These are phyloP conservation scores for Entophlyctis helioformis DNA, from an alignment of 192 early-diverging fungal genomes.

Conservation along the genomic window DNA sequence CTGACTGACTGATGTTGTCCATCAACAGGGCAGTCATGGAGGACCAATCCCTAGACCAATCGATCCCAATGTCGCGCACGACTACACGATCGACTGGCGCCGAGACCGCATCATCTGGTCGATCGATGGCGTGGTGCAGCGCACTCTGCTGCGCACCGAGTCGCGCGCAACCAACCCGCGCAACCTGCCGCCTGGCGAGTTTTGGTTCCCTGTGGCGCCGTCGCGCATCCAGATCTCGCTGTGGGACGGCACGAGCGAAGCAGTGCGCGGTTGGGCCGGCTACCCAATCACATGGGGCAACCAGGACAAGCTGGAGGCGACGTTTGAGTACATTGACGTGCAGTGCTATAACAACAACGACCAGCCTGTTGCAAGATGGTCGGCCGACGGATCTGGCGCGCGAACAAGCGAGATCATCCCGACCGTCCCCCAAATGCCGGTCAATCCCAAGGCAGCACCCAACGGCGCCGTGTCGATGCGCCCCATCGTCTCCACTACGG, in stretches of 20 bases:
- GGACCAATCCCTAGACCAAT: no score
- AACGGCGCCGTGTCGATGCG: no score
- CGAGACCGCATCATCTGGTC: constrained; percentile 4
- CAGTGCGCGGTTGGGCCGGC: constrained; percentile 1
- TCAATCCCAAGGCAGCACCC: no score
- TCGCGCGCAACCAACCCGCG: not conserved
- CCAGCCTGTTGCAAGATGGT: constrained; percentile 3
- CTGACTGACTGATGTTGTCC: not conserved
- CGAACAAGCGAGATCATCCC: no score
- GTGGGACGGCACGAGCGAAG: constrained; percentile 24
- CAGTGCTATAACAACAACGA: constrained; percentile 15
- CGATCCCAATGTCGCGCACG: no score
- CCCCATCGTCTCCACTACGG: no score
- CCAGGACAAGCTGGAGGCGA: constrained; percentile 4
- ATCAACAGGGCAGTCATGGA: no score
- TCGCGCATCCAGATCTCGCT: constrained; percentile 23
- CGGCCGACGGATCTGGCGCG: not conserved
- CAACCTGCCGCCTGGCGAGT: constrained; percentile 7
- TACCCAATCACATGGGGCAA: constrained; percentile 18
- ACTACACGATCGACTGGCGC: constrained; percentile 22
- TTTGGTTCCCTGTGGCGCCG: constrained; percentile 19
- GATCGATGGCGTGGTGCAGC: constrained; percentile 15
- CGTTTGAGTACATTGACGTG: constrained; percentile 12
- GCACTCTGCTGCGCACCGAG: not conserved
- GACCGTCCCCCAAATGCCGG: no score